phyloP scores from a whole-genome alignment of 73 alveolate species.

The Uronychia setigera region DNA sequence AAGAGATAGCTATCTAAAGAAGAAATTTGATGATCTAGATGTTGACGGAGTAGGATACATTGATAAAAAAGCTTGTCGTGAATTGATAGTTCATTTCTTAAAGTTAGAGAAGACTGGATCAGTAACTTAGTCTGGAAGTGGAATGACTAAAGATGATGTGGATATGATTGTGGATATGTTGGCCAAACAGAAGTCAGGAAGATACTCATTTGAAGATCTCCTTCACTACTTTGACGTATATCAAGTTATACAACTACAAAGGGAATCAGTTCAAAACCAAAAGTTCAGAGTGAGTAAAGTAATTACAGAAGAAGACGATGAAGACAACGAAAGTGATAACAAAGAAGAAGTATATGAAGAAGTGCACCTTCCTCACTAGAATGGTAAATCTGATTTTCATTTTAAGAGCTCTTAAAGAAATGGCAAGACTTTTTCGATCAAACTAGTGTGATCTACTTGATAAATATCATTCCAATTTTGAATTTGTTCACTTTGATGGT shows the following conservation, averaged over 20 bases:
- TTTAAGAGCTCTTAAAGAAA: no score
- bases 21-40: constrained; percentile 27
- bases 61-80: background rate
- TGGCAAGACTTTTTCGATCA: background rate
- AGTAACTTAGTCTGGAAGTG: background rate
- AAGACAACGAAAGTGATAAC: no score
- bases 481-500: background rate
- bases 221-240: constrained; percentile 2
- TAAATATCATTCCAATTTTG: no score
- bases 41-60: constrained; percentile 4
- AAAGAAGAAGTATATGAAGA: no score
- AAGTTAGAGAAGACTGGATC: background rate
- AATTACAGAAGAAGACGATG: no score
- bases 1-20: constrained; percentile 22
- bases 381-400: no score
- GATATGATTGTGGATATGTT: background rate
- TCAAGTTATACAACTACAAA: background rate
- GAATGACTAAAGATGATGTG: background rate
- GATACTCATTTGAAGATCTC: background rate
- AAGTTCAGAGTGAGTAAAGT: no score
- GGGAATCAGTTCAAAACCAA: background rate
- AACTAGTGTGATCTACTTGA: background rate
- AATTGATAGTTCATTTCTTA: background rate
- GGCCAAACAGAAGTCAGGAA: background rate
- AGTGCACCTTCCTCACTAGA: no score